Base-by-base conservation (phyloP, 345 rosid species). In the Orychophragmus violaceus region DNA sequence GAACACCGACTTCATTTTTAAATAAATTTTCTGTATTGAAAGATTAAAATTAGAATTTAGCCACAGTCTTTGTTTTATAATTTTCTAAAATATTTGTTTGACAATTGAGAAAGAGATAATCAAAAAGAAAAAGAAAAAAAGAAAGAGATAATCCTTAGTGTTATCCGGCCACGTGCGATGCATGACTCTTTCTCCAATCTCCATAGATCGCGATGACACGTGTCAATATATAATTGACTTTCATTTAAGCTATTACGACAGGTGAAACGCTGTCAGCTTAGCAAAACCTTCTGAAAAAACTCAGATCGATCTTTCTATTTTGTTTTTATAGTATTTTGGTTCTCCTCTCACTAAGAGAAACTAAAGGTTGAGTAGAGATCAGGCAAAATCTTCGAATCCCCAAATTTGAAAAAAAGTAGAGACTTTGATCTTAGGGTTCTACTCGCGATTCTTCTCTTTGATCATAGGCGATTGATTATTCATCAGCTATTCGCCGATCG, bases 361-460 rank as follows among this genome's bases (percentile, higher is more conserved):
- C 73, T 46, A 16, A 59, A 79, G 60, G 69, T 65, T 63, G 82
- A 72, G 79, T 81, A 46, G 69, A 79, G 73, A 57, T 42, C 66
- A 76, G 84, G 81, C 74, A 51, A 71, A 25, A 55, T 65, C 64
- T 4, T 65, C 64, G 59, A n/a, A 77, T 77, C 74, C 72, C 62
- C 69, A 69, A 75, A 29, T 30, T 64, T 35, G 12, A 8, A 30
- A 35, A 36, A 36, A 36, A 36, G 16, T 55, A 14, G n/a, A 59
- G 33, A 41, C 53, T 19, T 48, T 33, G 21, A 35, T 78, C 69
- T 53, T 45, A 58, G 68, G 65, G 68, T 69, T 41, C 45, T 39
- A 1, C 19, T 10, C 27, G 2, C 51, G 32, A 36, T 27, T 25
- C 72, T 14, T 44, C 32, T 36, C 50, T 72, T 54, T 7, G 16